Evolutionary conservation across 2,329 filamentous ascomycete species (phyloP).

Genomic region (Lachnellula hyalina): DNA sequence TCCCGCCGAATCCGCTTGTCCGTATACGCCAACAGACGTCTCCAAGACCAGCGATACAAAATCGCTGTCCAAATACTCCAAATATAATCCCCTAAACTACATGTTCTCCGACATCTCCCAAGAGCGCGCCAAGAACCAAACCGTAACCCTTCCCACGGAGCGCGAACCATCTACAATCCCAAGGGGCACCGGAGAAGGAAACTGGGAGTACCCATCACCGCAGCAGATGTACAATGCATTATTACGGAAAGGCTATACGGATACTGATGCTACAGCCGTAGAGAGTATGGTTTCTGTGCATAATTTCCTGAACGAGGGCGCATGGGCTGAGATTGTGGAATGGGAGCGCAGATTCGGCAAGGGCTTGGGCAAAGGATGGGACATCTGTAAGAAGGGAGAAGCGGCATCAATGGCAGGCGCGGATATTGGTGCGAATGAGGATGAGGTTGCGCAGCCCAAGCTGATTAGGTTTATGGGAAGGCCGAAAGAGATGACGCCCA

Average conservation of each 20-base stretch:
- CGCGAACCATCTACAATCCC: conserved; percentile 88
- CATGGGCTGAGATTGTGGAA: conserved; percentile 89
- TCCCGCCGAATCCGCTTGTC: conserved; percentile 30
- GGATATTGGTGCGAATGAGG: conserved; percentile 46
- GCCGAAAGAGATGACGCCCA: conserved; percentile 85
- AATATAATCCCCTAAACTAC: conserved; percentile 80
- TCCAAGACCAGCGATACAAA: conserved; percentile 18
- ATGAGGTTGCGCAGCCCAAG: conserved; percentile 57
- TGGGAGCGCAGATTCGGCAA: conserved; percentile 85
- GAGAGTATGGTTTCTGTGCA: conserved; percentile 97
- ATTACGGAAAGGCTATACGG: conserved; percentile 89
- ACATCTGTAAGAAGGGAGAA: conserved; percentile 69
- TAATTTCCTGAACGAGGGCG: conserved; percentile 97
- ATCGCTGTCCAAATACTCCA: conserved; percentile 51
- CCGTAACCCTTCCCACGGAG: conserved; percentile 66
- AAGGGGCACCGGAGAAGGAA: conserved; percentile 69
- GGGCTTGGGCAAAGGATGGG: conserved; percentile 68
- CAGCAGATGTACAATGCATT: conserved; percentile 99
- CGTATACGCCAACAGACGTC: conserved; percentile 28
- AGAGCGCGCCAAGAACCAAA: conserved; percentile 67
- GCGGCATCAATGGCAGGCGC: conserved; percentile 46
- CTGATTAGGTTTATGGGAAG: conserved; percentile 84
- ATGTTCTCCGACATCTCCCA: conserved; percentile 90
- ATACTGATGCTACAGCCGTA: conserved; percentile 88
- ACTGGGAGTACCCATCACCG: conserved; percentile 97